Base-by-base conservation (phyloP, 2,329 filamentous ascomycete genomes). In the Fusarium citri region DNA sequence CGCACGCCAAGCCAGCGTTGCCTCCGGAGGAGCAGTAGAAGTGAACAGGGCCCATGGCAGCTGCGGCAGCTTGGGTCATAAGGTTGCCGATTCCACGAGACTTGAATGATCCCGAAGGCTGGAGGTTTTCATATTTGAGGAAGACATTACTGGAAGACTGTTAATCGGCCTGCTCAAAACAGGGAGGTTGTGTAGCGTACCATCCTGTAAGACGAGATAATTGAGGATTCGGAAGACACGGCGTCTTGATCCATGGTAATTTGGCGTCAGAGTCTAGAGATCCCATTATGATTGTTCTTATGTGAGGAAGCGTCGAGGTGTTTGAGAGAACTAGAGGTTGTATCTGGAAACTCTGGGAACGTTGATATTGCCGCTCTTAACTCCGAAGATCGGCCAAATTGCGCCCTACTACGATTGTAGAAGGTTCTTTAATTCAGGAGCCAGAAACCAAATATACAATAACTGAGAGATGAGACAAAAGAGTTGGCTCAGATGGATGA, bases 71-170 rank as follows among this genome's bases (percentile, higher is more conserved):
- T 55, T 76, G 76, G 59, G 82, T 80, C 76, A 94, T 90, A 77
- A 92, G 86, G 78, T 92, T 88, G 51, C 92, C 92, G 66, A 95
- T 88, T 30, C 91, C 92, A 71, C 89, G 87, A 48, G 92, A 94
- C 80, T 97, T 96, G 88, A 97, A 97, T 41, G 92, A 94, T 68
- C 92, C 92, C 23, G 91, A 92, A 7, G 93, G 94, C 76, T 97
- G 94, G 57, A 94, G 87, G 77, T 92, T 93, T 74, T 97, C 93
- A 67, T 96, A 88, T 80, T 97, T 97, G 75, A 97, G 89, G 79
- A 92, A 93, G 79, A 97, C 88, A 82, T 92, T 90, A 83, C 92
- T 65, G 14, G 22, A 41, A 25, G 61, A 62, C 18, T 56, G 61
- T 66, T 43, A 54, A 47, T 31, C 28, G 48, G 41, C 73, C 73